Base-by-base conservation (phyloP, 2,329 filamentous ascomycete genomes). In the Apiospora hydei region DNA sequence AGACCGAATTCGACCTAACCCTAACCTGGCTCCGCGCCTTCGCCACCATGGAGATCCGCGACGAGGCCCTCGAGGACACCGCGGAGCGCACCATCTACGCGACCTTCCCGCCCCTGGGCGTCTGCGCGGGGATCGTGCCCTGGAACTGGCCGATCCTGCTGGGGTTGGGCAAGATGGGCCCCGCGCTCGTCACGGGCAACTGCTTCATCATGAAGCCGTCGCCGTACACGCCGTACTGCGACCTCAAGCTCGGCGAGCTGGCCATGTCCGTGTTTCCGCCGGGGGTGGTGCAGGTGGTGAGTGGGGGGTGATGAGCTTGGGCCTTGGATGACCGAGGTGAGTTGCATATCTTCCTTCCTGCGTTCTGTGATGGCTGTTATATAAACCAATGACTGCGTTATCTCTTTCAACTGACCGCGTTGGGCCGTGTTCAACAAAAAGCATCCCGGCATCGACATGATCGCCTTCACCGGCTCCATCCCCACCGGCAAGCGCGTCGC, bases 241-340 rank as follows among this genome's bases (percentile, higher is more conserved):
- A 83, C 7, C 82, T 93, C 57, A 92, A 92, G 79, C 77, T 90
- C 26, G 86, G 84, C 16, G 89, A 92, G 79, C 78, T 92, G 2
- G 88, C 85, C 0, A 84, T 88, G 72, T 78, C 85, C 34, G 83
- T 91, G 80, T 89, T 92, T 80, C 89, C 89, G 2, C 86, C 88
- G 0, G 90, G 90, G 51, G 88, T 92, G 24, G 78, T 92, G 1
- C 89, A 92, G 76, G 87, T 84, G 0, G 79, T 92, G 2, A 87
- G 87, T 69, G 90, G 90, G 90, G 10, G 88, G 88, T 70, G 89
- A 92, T 75, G 82, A 84, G 51, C 85, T 92, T 7, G 90, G 90
- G 4, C 88, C 87, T 0, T 85, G 84, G 84, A 79, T 92, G 70
- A 90, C 88, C 0, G 80, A 78, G 47, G 47, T 49, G 21, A 49